Evolutionary conservation across 306 rosid species (phyloP).

Genomic region (Prosopis cineraria): DNA sequence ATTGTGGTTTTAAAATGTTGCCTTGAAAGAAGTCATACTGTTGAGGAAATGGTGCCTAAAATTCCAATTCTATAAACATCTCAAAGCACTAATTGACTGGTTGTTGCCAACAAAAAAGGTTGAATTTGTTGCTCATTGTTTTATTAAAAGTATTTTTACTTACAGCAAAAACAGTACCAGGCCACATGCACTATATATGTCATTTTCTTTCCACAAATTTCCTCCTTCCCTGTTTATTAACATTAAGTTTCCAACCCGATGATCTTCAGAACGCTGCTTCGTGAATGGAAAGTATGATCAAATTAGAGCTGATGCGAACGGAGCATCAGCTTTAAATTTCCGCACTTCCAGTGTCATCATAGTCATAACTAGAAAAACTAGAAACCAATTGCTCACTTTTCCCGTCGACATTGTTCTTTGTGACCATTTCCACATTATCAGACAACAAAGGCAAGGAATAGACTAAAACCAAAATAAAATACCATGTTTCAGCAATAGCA

Average conservation of each 20-base stretch:
- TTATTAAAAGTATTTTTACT: not conserved
- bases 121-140: not conserved
- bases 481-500: conserved; percentile 23
- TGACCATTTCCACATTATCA: not conserved
- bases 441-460: not conserved
- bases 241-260: not conserved
- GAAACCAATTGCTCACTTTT: not conserved
- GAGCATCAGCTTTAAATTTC: not conserved
- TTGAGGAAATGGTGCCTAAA: not conserved
- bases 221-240: not conserved
- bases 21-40: not conserved
- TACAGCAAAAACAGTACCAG: not conserved
- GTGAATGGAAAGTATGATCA: not conserved
- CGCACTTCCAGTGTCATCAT: not conserved
- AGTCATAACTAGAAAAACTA: not conserved
- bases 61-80: not conserved
- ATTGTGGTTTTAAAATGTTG: not conserved
- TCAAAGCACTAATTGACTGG: not conserved
- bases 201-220: not conserved
- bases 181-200: not conserved
- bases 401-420: not conserved
- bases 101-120: not conserved
- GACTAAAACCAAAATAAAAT: not conserved
- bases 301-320: not conserved
- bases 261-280: not conserved